A percentile compares a stretch with the other conserved stretches of the same genome.
These are phyloP conservation scores for Skeletonema tropicum DNA, from an alignment of 108 stramenopile species.

Conservation along the genomic window DNA sequence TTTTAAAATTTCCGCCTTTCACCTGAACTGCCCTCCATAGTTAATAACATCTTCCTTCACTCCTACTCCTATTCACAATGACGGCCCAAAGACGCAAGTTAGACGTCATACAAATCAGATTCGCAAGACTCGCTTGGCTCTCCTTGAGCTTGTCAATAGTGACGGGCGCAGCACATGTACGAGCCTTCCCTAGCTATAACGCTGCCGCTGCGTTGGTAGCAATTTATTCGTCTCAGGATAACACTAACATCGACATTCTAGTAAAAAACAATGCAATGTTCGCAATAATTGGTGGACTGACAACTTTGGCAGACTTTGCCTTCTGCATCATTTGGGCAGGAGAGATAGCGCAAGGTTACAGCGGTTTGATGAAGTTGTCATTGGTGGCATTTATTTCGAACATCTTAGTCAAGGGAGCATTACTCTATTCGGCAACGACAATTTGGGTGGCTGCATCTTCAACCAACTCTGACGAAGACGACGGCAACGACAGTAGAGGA, in stretches of 20 bases:
- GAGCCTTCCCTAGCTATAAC: constrained; percentile 33
- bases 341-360: constrained; percentile 26
- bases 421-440: constrained; percentile 32
- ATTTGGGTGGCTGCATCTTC: constrained; percentile 10
- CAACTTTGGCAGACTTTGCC: constrained; percentile 21
- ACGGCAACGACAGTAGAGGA: neutral
- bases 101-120: constrained; percentile 4
- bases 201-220: constrained; percentile 14
- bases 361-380: constrained; percentile 16
- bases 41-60: too few relatives aligned
- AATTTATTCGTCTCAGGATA: constrained; percentile 12
- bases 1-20: neutral
- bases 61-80: neutral
- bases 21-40: too few relatives aligned
- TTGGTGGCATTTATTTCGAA: constrained; percentile 27
- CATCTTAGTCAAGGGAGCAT: constrained; percentile 21
- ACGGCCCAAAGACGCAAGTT: neutral
- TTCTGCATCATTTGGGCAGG: constrained; percentile 32
- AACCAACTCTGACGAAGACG: neutral
- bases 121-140: constrained; percentile 27
- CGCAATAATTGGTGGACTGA: constrained; percentile 19
- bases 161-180: constrained; percentile 15
- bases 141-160: constrained; percentile 18
- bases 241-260: constrained; percentile 17
- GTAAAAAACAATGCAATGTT: constrained; percentile 7